Evolutionary conservation across 805 yeast genomes (phyloP).

Genomic region (Metschnikowia gelsemii): DNA sequence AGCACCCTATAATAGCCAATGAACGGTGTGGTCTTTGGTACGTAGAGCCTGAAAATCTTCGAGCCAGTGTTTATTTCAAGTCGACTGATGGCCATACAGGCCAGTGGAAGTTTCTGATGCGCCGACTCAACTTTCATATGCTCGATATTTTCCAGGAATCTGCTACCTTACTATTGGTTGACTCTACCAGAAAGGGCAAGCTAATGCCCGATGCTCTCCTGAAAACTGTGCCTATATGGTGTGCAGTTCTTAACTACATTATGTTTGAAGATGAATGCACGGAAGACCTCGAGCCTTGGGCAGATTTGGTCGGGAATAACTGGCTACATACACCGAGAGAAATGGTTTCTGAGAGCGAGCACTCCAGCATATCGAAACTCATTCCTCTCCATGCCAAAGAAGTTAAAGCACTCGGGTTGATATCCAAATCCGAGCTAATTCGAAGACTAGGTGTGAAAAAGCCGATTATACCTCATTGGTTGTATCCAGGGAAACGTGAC

Average conservation of each 20-base stretch:
- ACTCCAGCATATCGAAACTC: constrained; percentile 44
- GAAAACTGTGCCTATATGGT: constrained; percentile 91
- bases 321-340: constrained; percentile 50
- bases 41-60: constrained; percentile 43
- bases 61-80: constrained; percentile 69
- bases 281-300: too few relatives aligned
- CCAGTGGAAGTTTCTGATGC: constrained; percentile 74
- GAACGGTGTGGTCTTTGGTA: constrained; percentile 92
- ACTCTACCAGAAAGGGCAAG: constrained; percentile 85
- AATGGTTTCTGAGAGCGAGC: constrained; percentile 60
- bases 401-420: constrained; percentile 40
- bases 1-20: constrained; percentile 59
- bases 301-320: constrained; percentile 19
- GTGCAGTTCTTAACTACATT: constrained; percentile 67
- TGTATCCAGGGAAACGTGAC: constrained; percentile 49
- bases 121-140: constrained; percentile 74
- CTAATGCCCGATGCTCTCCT: constrained; percentile 82
- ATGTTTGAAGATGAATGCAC: constrained; percentile 43
- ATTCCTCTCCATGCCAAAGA: constrained; percentile 51
- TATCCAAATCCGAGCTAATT: constrained; percentile 33
- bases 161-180: constrained; percentile 62
- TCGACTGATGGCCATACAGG: constrained; percentile 88
- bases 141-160: constrained; percentile 44
- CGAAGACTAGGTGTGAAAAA: constrained; percentile 31
- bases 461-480: constrained; percentile 68